A percentile compares a stretch with the other conserved stretches of the same genome.
These are phyloP conservation scores for Teratosphaeria nubilosa DNA, from an alignment of 2,329 filamentous ascomycete species.

Conservation along the genomic window DNA sequence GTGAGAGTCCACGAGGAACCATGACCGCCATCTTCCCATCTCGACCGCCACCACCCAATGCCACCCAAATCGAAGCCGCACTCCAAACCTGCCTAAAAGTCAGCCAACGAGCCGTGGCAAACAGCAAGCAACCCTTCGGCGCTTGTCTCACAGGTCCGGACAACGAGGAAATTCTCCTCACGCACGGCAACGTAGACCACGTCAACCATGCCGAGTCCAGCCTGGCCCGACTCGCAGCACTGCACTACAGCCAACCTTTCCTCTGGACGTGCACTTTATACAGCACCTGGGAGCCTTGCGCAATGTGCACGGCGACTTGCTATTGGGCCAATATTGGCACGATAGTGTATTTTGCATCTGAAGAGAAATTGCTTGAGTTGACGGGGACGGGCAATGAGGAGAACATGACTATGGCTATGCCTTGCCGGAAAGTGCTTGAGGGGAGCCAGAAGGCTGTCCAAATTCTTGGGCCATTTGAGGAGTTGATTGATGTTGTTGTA, in stretches of 20 bases:
- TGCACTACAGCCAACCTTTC: slow-evolving; percentile 40
- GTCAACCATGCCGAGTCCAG: slow-evolving; percentile 45
- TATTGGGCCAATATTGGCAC: slow-evolving; percentile 46
- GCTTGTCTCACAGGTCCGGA: slow-evolving; percentile 41
- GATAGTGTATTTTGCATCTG: slow-evolving; percentile 42
- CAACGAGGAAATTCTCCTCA: slow-evolving; percentile 39
- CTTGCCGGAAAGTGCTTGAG: slow-evolving; percentile 38
- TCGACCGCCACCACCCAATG: slow-evolving; percentile 26
- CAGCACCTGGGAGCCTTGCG: slow-evolving; percentile 47
- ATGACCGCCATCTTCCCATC: slow-evolving; percentile 21
- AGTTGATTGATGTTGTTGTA: slow-evolving; percentile 36
- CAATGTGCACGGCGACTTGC: slow-evolving; percentile 41
- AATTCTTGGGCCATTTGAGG: slow-evolving; percentile 39
- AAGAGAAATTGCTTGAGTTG: slow-evolving; percentile 36
- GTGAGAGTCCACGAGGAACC: neutral
- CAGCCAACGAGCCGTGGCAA: slow-evolving; percentile 35
- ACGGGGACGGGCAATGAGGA: slow-evolving; percentile 41
- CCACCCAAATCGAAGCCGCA: slow-evolving; percentile 31
- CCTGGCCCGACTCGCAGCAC: slow-evolving; percentile 39
- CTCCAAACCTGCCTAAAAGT: slow-evolving; percentile 32
- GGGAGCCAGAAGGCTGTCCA: slow-evolving; percentile 41
- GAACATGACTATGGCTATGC: slow-evolving; percentile 44
- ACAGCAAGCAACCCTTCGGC: slow-evolving; percentile 42
- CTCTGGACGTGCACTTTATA: slow-evolving; percentile 42
- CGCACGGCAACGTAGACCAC: slow-evolving; percentile 42